phyloP scores from a whole-genome alignment of 306 rosid genomes.

The Cucumis melo region DNA sequence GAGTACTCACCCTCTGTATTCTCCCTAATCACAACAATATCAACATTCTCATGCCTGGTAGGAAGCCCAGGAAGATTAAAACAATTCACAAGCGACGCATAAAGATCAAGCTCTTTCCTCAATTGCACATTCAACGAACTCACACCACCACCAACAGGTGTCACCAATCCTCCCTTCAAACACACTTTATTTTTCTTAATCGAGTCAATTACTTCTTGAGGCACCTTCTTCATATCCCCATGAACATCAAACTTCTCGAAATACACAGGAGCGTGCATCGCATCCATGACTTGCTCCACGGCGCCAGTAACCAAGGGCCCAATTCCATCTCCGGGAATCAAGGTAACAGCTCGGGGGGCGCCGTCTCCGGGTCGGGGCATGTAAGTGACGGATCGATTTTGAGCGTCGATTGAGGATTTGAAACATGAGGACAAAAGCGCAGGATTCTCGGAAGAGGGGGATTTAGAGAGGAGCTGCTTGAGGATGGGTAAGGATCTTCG shows the following conservation, averaged over 20 bases:
- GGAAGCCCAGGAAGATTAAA: conserved; percentile 59
- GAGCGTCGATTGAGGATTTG: conserved; percentile 11
- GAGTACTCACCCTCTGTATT: conserved; percentile 85
- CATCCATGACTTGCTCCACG: conserved; percentile 79
- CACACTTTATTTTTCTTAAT: conserved; percentile 75
- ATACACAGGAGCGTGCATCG: conserved; percentile 72
- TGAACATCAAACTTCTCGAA: conserved; percentile 56
- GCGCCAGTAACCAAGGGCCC: conserved; percentile 69
- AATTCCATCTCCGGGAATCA: conserved; percentile 76
- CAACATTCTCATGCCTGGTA: conserved; percentile 63
- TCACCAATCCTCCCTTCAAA: conserved; percentile 63
- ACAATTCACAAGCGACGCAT: conserved; percentile 80
- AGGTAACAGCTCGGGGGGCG: conserved; percentile 51
- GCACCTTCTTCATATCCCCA: conserved; percentile 57
- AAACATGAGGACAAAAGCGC: background rate
- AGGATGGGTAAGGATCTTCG: conserved; percentile 23
- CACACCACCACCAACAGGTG: conserved; percentile 82
- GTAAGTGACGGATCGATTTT: conserved; percentile 53
- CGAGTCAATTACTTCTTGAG: conserved; percentile 60
- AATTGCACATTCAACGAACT: conserved; percentile 66
- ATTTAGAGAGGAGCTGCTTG: conserved; percentile 15
- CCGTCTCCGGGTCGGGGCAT: conserved; percentile 89
- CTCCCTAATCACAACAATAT: conserved; percentile 76
- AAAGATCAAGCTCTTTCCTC: conserved; percentile 79
- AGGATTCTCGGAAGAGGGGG: background rate